Percentiles rank a stretch among this genome's conserved stretches.
Evolutionary conservation across 257 asterid genomes (phyloP).

Genomic region (Rubia yunnanensis): DNA sequence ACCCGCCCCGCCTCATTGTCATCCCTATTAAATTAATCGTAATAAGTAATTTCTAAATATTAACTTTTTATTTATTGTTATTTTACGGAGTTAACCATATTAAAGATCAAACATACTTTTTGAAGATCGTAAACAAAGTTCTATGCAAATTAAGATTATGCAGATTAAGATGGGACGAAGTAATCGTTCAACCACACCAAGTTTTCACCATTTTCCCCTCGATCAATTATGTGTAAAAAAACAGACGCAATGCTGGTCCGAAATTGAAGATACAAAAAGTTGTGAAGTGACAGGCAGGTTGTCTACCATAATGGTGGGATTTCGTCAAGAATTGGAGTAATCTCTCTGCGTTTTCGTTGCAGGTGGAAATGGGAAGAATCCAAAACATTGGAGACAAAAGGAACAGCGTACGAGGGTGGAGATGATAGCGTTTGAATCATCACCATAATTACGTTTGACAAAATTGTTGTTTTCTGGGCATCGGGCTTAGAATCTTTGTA

Average conservation of each 20-base stretch:
- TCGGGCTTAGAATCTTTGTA: conserved; percentile 10
- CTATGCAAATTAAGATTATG: no score
- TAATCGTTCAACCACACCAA: no score
- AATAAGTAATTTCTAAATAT: no score
- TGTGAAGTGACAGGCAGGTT: background rate
- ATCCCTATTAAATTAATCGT: no score
- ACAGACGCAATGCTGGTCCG: background rate
- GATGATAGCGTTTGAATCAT: background rate
- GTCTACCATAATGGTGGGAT: background rate
- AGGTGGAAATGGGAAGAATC: background rate
- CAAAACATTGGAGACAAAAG: conserved; percentile 9
- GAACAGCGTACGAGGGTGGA: conserved; percentile 7
- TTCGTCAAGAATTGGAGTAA: background rate
- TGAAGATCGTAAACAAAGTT: no score
- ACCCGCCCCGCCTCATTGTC: no score
- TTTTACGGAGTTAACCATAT: no score
- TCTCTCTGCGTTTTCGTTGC: background rate
- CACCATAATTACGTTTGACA: background rate
- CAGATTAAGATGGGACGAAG: no score
- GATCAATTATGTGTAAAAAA: background rate
- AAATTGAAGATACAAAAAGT: background rate
- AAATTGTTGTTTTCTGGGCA: conserved; percentile 10
- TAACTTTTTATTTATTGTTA: no score
- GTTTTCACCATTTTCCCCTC: background rate
- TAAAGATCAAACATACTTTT: no score